Percentiles rank a stretch among this genome's conserved stretches.
phyloP scores from a whole-genome alignment of 352 stramenopile species.

The Pythium rishiriense region DNA sequence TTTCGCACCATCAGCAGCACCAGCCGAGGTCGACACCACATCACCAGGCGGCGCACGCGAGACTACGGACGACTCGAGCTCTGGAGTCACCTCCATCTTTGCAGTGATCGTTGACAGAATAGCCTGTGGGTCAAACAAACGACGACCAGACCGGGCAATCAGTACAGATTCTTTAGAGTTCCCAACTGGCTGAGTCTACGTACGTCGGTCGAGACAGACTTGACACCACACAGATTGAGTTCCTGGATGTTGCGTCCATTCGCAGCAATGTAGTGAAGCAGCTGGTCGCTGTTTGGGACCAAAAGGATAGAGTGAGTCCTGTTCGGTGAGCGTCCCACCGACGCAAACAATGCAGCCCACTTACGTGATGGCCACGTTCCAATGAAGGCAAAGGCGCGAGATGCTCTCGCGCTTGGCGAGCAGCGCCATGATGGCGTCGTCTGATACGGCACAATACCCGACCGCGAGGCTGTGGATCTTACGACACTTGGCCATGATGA shows the following conservation, averaged over 20 bases:
- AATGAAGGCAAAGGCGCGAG: conserved; percentile 77
- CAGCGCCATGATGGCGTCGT: conserved; percentile 83
- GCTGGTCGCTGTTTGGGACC: conserved; percentile 54
- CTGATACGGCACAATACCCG: conserved; percentile 83
- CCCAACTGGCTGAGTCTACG: too few relatives aligned
- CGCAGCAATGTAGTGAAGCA: conserved; percentile 73
- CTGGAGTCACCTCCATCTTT: conserved; percentile 68
- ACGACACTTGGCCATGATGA: conserved; percentile 87
- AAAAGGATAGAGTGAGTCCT: neutral
- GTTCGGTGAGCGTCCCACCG: neutral
- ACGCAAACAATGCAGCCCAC: conserved; percentile 13
- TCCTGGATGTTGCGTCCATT: conserved; percentile 83
- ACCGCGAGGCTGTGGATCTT: conserved; percentile 87
- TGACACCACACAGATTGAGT: conserved; percentile 86
- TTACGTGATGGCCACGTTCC: conserved; percentile 87
- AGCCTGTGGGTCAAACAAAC: conserved; percentile 27
- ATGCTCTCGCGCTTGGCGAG: conserved; percentile 85
- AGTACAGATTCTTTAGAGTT: neutral
- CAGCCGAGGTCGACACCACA: neutral
- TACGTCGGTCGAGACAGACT: conserved; percentile 82
- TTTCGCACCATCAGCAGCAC: conserved; percentile 11
- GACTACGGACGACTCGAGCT: conserved; percentile 20
- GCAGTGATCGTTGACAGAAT: conserved; percentile 76
- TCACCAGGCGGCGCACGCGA: conserved; percentile 7
- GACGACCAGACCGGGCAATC: neutral